Base-by-base conservation (phyloP, 768 basidiomycete species). In the Amanita subjunquillea region DNA sequence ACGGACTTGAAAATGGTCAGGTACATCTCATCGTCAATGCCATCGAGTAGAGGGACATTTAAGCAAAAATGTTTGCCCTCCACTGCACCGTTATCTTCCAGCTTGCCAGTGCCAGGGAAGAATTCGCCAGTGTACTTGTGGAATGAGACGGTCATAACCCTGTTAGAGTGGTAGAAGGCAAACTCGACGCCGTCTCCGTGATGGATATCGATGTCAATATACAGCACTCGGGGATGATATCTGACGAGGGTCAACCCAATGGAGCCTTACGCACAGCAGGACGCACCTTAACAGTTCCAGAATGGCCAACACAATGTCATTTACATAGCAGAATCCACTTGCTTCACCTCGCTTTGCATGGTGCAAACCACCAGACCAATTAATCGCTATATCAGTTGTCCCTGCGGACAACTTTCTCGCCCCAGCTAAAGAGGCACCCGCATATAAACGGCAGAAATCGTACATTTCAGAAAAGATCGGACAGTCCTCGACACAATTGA, bases 81-180 rank as follows among this genome's bases (percentile, higher is more conserved):
- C n/a, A 84, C 86, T 17, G 76, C 74, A 12, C 91, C 90, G 55
- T 91, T 91, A 69, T 99, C 95, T 62, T 94, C 89, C 7, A 97
- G 76, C 66, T 93, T 93, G 13, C 95, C 95, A 0, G 95, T 99
- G 0, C 94, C 93, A 0, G 95, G 95, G 67, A 99, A 99, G 75
- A 99, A 99, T 62, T 95, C 91, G 52, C 91, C 93, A 1, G 89
- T 93, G 72, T 96, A 99, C 69, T 98, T 98, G 74, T 99, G 95
- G 69, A 99, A 99, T 0, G 95, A 97, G 12, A 97, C 91, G 0
- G 95, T 98, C 80, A 97, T 87, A 57, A 99, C 95, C n/a, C 95
- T 85, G 61, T 99, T 93, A 37, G 91, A 87, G 59, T 95, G 87
- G 68, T 95, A 99, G 67, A 99, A 98, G 0, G 95, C 96, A 55